These are phyloP conservation scores for Alternaria triticimaculans DNA, from an alignment of 2,329 filamentous ascomycete genomes.

Conservation along the genomic window DNA sequence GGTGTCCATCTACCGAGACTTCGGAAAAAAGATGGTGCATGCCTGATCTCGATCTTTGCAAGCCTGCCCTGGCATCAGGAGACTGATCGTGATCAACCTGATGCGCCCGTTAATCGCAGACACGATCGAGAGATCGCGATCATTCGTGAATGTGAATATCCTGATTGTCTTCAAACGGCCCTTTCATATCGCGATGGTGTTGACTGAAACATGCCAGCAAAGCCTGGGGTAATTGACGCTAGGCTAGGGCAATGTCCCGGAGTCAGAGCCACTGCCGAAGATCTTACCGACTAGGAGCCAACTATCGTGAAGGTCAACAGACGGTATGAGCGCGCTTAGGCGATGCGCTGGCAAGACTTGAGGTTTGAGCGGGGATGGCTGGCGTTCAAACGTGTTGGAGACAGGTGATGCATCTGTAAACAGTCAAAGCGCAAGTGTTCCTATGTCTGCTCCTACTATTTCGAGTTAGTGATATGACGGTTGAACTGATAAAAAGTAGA, in stretches of 20 bases:
- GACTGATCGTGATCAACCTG: conserved; percentile 1
- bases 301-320: background rate
- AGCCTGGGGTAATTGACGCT: conserved; percentile 6
- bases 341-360: background rate
- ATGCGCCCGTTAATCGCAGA: background rate
- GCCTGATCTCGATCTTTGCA: background rate
- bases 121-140: conserved; percentile 1
- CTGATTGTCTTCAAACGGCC: background rate
- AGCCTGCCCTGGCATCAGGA: background rate
- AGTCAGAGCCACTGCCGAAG: conserved; percentile 5
- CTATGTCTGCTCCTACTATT: background rate
- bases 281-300: conserved; percentile 4
- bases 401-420: background rate
- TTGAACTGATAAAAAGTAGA: background rate
- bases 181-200: conserved; percentile 6
- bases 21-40: background rate
- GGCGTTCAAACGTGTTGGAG: background rate
- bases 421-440: background rate
- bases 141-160: background rate
- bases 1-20: conserved; percentile 5
- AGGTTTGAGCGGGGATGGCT: background rate
- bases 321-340: background rate
- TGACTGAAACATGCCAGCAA: conserved; percentile 24
- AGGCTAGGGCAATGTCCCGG: background rate
- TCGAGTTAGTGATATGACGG: background rate